These are phyloP conservation scores for Penicillium flavigenum DNA, from an alignment of 495 filamentous ascomycete genomes.

Conservation along the genomic window DNA sequence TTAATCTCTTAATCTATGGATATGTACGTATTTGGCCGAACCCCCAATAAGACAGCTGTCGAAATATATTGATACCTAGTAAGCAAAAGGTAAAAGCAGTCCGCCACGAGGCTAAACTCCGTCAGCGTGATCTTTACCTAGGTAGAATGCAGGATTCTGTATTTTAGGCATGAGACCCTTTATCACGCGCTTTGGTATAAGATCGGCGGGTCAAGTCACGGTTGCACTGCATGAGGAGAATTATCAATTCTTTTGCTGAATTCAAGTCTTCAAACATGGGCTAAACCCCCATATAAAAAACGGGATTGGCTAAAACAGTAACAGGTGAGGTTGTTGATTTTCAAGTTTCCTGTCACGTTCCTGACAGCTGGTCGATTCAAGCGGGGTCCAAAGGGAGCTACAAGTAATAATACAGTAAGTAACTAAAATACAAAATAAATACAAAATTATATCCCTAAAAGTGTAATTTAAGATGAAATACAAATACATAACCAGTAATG, in stretches of 20 bases:
- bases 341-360: conserved; percentile 15
- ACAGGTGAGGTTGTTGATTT: neutral
- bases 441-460: neutral
- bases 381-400: conserved; percentile 19
- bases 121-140: neutral
- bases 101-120: neutral
- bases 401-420: conserved; percentile 1
- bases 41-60: neutral
- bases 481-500: conserved; percentile 10
- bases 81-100: neutral
- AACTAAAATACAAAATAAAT: neutral
- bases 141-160: neutral
- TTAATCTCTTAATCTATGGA: neutral
- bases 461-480: neutral
- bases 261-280: neutral
- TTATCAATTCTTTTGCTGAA: neutral
- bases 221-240: neutral
- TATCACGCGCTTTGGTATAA: neutral
- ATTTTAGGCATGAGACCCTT: neutral
- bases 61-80: neutral
- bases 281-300: neutral
- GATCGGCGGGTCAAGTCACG: neutral
- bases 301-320: neutral
- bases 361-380: conserved; percentile 31
- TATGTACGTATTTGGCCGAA: neutral